Percentiles rank a stretch among this genome's conserved stretches.
Conservation (phyloP, 169 alveolate genomes). For the Plasmodium yoelii region DNA sequence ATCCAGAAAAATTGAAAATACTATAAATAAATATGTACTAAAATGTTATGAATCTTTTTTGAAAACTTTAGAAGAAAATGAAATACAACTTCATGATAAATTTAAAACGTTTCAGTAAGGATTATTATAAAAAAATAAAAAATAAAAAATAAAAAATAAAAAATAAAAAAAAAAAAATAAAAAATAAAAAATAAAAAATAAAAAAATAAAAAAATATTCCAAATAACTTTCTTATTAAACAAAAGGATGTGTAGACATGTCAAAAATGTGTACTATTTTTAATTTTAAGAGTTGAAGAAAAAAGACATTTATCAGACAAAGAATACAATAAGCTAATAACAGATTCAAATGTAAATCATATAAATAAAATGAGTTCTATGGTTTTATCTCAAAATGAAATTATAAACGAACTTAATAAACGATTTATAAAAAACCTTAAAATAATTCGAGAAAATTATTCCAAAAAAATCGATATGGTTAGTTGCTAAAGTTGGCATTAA, state of each 20-base stretch:
- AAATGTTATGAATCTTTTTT: conserved; percentile 54
- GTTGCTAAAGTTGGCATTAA: not conserved
- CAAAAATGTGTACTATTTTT: too few species aligned
- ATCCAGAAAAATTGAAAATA: conserved; percentile 51
- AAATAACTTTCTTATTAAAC: too few species aligned
- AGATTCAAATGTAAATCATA: conserved; percentile 20
- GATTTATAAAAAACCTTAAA: conserved; percentile 23
- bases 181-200: too few species aligned
- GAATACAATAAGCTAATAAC: conserved; percentile 38
- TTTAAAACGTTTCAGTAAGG: conserved; percentile 15
- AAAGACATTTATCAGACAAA: conserved; percentile 19
- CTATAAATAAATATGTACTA: conserved; percentile 51
- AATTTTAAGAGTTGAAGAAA: conserved; percentile 31
- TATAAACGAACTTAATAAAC: conserved; percentile 33
- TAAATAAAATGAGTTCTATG: conserved; percentile 48
- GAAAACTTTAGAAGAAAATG: conserved; percentile 29
- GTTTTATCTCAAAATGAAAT: conserved; percentile 51
- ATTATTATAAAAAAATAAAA: not conserved
- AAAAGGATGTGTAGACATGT: too few species aligned
- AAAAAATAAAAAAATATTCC: too few species aligned
- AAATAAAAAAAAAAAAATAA: too few species aligned
- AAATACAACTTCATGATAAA: conserved; percentile 17
- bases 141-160: too few species aligned
- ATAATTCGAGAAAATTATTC: conserved; percentile 23
- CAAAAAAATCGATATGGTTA: conserved; percentile 42